Evolutionary conservation across 768 basidiomycete genomes (phyloP).

Genomic region (Hygrocybe punicea): DNA sequence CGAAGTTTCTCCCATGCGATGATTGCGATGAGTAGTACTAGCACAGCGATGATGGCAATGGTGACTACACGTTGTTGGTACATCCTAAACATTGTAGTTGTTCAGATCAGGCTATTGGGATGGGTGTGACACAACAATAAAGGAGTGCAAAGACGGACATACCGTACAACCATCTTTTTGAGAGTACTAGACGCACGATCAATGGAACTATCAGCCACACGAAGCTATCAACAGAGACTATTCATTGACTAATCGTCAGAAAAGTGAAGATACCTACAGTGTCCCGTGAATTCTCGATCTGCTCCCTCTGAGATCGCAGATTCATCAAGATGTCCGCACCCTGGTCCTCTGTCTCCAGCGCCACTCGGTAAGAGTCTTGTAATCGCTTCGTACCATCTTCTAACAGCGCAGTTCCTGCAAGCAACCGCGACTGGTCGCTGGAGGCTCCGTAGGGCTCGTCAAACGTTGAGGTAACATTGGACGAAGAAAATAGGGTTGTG

Average conservation of each 20-base stretch:
- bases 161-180: constrained; percentile 96
- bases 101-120: constrained; percentile 36
- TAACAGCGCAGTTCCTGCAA: constrained; percentile 73
- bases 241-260: not conserved
- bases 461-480: constrained; percentile 44
- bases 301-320: constrained; percentile 83
- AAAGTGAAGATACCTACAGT: constrained; percentile 54
- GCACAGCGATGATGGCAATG: constrained; percentile 77
- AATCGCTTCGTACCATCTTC: constrained; percentile 83
- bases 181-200: constrained; percentile 89
- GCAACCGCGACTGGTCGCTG: constrained; percentile 73
- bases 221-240: constrained; percentile 49
- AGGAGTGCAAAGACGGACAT: constrained; percentile 27
- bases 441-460: constrained; percentile 77
- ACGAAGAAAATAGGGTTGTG: constrained; percentile 68
- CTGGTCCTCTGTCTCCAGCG: constrained; percentile 93
- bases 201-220: constrained; percentile 82
- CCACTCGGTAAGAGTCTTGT: constrained; percentile 87
- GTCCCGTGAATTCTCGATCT: constrained; percentile 89
- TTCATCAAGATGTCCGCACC: constrained; percentile 89
- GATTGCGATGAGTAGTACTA: constrained; percentile 77
- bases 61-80: constrained; percentile 93
- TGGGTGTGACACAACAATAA: constrained; percentile 14
- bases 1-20: constrained; percentile 77
- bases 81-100: constrained; percentile 61